Percentiles rank a stretch among this genome's conserved stretches.
Conservation (phyloP, 2,329 filamentous ascomycete species). For the Alternaria burnsii region DNA sequence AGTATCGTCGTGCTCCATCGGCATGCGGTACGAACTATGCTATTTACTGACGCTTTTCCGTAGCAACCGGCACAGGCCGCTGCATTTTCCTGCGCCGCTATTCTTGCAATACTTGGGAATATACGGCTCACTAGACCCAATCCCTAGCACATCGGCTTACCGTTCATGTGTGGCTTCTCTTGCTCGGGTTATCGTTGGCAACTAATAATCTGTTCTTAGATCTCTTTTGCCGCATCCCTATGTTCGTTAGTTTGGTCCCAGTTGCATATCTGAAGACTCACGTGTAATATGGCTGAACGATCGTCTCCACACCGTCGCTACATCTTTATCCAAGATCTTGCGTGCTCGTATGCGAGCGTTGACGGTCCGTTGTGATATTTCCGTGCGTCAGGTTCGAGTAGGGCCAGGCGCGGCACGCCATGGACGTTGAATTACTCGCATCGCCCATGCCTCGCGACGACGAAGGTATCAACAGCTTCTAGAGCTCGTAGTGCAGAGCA, state of each 20-base stretch:
- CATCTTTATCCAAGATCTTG: not conserved
- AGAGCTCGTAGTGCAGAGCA: too few relatives aligned
- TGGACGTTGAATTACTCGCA: not conserved
- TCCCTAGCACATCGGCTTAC: not conserved
- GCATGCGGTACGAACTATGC: not conserved
- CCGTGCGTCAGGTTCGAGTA: not conserved
- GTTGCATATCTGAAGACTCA: not conserved
- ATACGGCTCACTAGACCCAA: not conserved
- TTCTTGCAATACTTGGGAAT: not conserved
- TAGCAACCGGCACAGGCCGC: not conserved
- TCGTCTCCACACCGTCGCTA: not conserved
- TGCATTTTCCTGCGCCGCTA: not conserved
- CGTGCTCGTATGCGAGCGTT: not conserved
- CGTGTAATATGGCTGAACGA: not conserved
- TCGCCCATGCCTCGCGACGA: not conserved
- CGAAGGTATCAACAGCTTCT: too few relatives aligned
- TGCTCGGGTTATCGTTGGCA: not conserved
- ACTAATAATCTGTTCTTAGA: not conserved
- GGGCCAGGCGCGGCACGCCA: not conserved
- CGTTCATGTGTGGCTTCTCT: not conserved
- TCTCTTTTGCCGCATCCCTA: not conserved
- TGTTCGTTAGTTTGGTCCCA: not conserved
- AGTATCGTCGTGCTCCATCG: not conserved
- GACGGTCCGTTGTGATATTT: not conserved
- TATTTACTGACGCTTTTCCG: not conserved